Evolutionary conservation across 1,139 yeast genomes (phyloP), one percentile per base, ranked within the genome.

Genomic region (Hemisphaericaspora xylanilytica): DNA sequence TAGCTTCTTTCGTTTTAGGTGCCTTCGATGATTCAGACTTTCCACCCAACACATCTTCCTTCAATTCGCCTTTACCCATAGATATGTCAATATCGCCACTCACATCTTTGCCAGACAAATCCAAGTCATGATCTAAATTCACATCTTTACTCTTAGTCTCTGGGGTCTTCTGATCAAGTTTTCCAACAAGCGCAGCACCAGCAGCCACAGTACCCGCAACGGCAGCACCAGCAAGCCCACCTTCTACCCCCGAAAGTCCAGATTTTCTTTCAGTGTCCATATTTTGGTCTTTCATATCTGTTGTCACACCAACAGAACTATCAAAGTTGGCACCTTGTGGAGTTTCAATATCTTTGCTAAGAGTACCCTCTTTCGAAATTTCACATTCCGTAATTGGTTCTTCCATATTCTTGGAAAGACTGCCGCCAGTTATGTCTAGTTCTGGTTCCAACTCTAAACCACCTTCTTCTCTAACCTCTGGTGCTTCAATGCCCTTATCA

Each of bases 141-240:
- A 5, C 3, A 9, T 28, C 21, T 16, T 15, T 28, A 11, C 11
- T 21, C 8, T 12, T 8, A 9, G 15, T 28, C 12, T 20, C 3
- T 28, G 16, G 21, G 21, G 14, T 16, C 21, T 12, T 9, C 10
- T 30, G 37, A 8, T 5, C n/a, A n/a, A n/a, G n/a, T n/a, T n/a
- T n/a, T n/a, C n/a, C n/a, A n/a, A n/a, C 30, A 34, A 28, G 36
- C 8, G 34, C 35, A 16, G 8, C 40, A 15, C 36, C 35, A 21
- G 35, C 42, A 28, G 14, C 21, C 8, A 20, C 21, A 20, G 8
- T 8, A 20, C 21, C 38, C 12, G 28, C 35, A 9, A 36, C 37
- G 6, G 33, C 41, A 36, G 28, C 45, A 41, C 39, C 33, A 3
- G 39, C 37, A 9, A 17, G 11, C 6, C 15, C 6, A 15, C 21